These are phyloP conservation scores for Leccinum disarticulatum DNA, from an alignment of 768 basidiomycete genomes.

Conservation along the genomic window DNA sequence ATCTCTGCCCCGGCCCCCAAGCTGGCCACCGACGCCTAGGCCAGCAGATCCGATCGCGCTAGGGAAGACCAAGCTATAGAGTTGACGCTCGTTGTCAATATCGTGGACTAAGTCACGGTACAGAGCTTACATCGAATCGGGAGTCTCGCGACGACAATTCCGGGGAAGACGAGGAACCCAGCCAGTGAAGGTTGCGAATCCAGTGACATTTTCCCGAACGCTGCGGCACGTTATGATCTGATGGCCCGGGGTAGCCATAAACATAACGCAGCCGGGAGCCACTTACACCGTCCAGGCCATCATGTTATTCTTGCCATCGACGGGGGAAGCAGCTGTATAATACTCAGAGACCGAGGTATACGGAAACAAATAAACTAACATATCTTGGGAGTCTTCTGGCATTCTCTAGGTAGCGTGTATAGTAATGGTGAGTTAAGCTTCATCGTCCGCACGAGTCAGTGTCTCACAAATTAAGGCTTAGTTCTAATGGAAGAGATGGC, in stretches of 20 bases:
- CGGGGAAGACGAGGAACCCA: conserved; percentile 63
- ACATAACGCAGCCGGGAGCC: not conserved
- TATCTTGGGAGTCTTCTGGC: conserved; percentile 81
- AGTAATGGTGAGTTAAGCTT: conserved; percentile 52
- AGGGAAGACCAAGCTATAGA: conserved; percentile 92
- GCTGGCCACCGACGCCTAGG: conserved; percentile 83
- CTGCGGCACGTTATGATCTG: conserved; percentile 52
- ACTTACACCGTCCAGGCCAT: conserved; percentile 74
- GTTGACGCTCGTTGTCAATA: conserved; percentile 30
- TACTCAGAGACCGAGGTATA: no score
- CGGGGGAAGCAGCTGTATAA: conserved; percentile 86
- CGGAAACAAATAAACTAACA: no score
- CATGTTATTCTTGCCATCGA: conserved; percentile 67
- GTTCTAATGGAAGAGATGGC: not conserved
- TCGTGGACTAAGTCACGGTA: not conserved
- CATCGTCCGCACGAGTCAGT: conserved; percentile 29
- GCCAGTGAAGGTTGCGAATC: conserved; percentile 90
- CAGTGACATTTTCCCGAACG: conserved; percentile 57
- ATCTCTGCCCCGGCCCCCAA: conserved; percentile 65
- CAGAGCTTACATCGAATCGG: conserved; percentile 70
- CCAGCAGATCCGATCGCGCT: conserved; percentile 94
- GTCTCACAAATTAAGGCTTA: not conserved
- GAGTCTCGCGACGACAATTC: conserved; percentile 83
- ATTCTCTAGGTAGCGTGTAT: conserved; percentile 73
- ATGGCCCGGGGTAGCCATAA: not conserved